Evolutionary conservation across 345 rosid genomes (phyloP).

Genomic region (Arabis hirsuta): DNA sequence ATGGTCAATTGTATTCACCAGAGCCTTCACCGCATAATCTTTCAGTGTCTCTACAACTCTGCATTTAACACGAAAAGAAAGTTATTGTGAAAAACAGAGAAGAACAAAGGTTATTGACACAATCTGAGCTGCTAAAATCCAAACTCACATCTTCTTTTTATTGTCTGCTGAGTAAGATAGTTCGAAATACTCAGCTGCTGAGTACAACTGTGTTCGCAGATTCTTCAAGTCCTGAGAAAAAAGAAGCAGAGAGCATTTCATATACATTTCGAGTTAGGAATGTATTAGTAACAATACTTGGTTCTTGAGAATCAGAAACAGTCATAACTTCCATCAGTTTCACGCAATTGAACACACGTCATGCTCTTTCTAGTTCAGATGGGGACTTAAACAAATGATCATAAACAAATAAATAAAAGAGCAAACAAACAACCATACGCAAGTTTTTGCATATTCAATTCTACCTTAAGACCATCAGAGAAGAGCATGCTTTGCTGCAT

Average conservation of each 20-base stretch:
- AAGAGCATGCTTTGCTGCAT: constrained; percentile 88
- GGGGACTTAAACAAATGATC: not conserved
- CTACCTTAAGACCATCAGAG: constrained; percentile 88
- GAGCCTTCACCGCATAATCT: constrained; percentile 89
- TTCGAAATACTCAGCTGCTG: constrained; percentile 97
- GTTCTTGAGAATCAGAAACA: too few species aligned
- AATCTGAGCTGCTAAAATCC: not conserved
- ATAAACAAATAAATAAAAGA: not conserved
- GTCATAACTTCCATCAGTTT: not conserved
- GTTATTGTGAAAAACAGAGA: not conserved
- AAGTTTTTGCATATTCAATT: not conserved
- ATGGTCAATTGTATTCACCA: constrained; percentile 95
- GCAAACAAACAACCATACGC: not conserved
- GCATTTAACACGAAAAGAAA: constrained; percentile 35
- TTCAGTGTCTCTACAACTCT: constrained; percentile 91
- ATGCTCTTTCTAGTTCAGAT: not conserved
- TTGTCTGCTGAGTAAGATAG: constrained; percentile 79
- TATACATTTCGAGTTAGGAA: too few species aligned
- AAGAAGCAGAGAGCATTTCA: constrained; percentile 6
- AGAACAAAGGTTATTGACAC: not conserved
- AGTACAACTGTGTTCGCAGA: constrained; percentile 77
- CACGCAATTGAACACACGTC: not conserved
- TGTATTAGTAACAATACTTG: too few species aligned
- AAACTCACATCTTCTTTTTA: constrained; percentile 80
- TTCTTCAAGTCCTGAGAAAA: constrained; percentile 79